Percentiles rank a stretch among this genome's conserved stretches.
These are phyloP conservation scores for Centaurea solstitialis DNA, from an alignment of 129 eudicot species.

Conservation along the genomic window DNA sequence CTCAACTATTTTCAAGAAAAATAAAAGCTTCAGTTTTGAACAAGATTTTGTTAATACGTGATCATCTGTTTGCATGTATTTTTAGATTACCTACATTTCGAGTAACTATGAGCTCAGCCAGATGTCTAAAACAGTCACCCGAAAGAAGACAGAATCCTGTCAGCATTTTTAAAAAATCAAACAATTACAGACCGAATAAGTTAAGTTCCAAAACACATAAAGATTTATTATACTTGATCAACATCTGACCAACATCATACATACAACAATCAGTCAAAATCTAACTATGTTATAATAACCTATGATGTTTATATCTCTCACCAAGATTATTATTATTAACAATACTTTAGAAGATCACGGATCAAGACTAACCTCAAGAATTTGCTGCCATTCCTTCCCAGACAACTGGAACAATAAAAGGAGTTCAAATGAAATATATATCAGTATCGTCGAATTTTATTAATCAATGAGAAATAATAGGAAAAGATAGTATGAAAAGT, in stretches of 20 bases:
- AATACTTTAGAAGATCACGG: neutral
- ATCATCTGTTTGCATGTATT: neutral
- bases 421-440: neutral
- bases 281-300: neutral
- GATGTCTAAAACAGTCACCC: constrained; percentile 8
- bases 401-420: constrained; percentile 53
- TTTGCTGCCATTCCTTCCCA: constrained; percentile 83
- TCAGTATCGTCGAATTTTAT: constrained; percentile 12
- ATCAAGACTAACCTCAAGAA: constrained; percentile 82
- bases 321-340: neutral
- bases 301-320: neutral
- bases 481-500: constrained; percentile 13
- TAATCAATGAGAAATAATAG: neutral
- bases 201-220: neutral
- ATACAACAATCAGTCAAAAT: neutral
- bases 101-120: constrained; percentile 18
- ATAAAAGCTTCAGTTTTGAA: neutral
- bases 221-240: neutral
- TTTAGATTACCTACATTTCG: constrained; percentile 8
- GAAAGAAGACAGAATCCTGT: neutral
- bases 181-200: constrained; percentile 3
- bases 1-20: neutral
- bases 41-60: neutral
- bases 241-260: constrained; percentile 8
- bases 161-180: neutral